Evolutionary conservation across 805 yeast species (phyloP).

Genomic region (Lachancea nothofagi): DNA sequence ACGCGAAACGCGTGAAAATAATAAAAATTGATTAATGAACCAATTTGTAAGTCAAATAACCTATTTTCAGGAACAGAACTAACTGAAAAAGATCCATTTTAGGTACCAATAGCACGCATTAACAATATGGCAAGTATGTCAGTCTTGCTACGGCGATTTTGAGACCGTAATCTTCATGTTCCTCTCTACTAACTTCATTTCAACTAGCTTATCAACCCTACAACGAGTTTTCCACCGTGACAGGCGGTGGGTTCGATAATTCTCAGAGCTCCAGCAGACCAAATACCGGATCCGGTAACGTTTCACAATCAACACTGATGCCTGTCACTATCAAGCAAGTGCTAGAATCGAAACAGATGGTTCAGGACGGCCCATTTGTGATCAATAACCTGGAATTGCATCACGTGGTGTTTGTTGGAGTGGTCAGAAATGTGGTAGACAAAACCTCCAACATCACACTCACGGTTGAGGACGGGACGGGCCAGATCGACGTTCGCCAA

Average conservation of each 20-base stretch:
- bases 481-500: constrained; percentile 54
- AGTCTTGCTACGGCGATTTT: neutral
- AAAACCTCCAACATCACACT: constrained; percentile 50
- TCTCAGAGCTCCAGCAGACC: constrained; percentile 20
- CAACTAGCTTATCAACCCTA: constrained; percentile 30
- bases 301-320: constrained; percentile 32
- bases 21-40: too few species aligned
- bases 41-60: too few species aligned
- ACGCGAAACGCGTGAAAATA: constrained; percentile 5
- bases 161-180: neutral
- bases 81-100: too few species aligned
- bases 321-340: constrained; percentile 77
- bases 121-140: constrained; percentile 8
- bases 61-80: too few species aligned
- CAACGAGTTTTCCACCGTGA: constrained; percentile 28
- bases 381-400: constrained; percentile 56
- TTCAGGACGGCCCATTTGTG: constrained; percentile 63
- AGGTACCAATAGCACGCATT: too few species aligned
- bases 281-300: constrained; percentile 18
- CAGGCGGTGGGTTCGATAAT: constrained; percentile 32
- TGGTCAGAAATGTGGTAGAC: constrained; percentile 58
- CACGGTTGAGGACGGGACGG: constrained; percentile 77
- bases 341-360: constrained; percentile 50
- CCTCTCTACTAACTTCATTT: neutral
- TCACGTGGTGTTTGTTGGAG: constrained; percentile 62